A percentile compares a stretch with the other conserved stretches of the same genome.
These are phyloP conservation scores for Plenodomus lindquistii DNA, from an alignment of 2,329 filamentous ascomycete genomes.

Conservation along the genomic window DNA sequence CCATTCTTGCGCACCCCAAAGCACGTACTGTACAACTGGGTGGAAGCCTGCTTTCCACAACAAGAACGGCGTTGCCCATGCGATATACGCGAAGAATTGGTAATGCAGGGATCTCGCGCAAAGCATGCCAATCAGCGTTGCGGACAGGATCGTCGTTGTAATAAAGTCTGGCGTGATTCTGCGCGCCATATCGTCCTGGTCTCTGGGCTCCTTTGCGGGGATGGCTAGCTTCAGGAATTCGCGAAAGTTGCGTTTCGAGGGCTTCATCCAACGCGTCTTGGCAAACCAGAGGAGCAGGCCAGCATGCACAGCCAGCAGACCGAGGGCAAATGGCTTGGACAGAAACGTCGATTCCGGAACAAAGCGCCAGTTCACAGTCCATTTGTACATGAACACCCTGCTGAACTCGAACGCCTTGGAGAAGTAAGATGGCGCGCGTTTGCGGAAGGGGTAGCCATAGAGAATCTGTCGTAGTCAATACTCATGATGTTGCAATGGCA, in stretches of 20 bases:
- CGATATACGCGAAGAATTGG: conserved; percentile 91
- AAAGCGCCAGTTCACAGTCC: conserved; percentile 99
- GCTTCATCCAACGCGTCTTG: conserved; percentile 71
- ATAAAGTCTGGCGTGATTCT: conserved; percentile 72
- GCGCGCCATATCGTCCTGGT: conserved; percentile 61
- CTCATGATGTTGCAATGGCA: conserved; percentile 11
- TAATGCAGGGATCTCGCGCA: conserved; percentile 90
- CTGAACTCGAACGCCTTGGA: conserved; percentile 87
- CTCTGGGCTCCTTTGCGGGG: conserved; percentile 41
- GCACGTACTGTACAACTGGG: conserved; percentile 65
- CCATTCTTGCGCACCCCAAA: conserved; percentile 85
- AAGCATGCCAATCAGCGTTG: conserved; percentile 77
- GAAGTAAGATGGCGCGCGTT: conserved; percentile 72
- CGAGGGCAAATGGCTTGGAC: conserved; percentile 68
- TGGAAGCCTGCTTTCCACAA: conserved; percentile 77
- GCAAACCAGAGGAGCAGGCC: conserved; percentile 69
- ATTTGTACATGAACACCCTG: conserved; percentile 90
- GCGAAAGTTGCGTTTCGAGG: conserved; percentile 62
- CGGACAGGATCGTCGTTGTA: conserved; percentile 74
- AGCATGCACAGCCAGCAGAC: conserved; percentile 68
- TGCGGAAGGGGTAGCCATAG: conserved; percentile 68
- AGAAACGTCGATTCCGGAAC: conserved; percentile 82
- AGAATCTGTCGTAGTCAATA: conserved; percentile 47
- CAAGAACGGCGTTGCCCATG: conserved; percentile 85
- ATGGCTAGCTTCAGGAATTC: conserved; percentile 58